A percentile compares a stretch with the other conserved stretches of the same genome.
Evolutionary conservation across 2,329 filamentous ascomycete genomes (phyloP).

Genomic region (Anisogramma anomala): DNA sequence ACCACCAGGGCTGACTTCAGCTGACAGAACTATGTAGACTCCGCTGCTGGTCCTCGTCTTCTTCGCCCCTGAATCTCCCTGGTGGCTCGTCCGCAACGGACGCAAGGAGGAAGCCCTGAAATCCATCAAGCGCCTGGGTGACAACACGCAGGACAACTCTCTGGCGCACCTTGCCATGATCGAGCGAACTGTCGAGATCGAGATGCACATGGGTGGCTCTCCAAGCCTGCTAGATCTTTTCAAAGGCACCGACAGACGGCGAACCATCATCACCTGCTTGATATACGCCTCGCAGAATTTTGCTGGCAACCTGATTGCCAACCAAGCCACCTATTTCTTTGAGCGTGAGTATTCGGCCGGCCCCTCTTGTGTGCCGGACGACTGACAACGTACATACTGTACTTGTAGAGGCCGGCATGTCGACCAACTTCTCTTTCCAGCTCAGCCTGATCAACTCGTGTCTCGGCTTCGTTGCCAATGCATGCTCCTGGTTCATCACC

Average conservation of each 20-base stretch:
- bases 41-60: constrained; percentile 38
- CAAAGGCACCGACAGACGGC: constrained; percentile 42
- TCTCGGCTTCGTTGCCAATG: constrained; percentile 10
- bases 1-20: background rate
- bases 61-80: constrained; percentile 41
- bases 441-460: constrained; percentile 16
- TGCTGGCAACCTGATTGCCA: constrained; percentile 52
- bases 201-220: constrained; percentile 31
- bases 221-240: constrained; percentile 35
- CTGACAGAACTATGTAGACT: constrained; percentile 18
- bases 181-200: constrained; percentile 44
- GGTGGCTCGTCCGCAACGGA: constrained; percentile 44
- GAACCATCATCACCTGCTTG: constrained; percentile 43
- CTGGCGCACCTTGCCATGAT: constrained; percentile 45
- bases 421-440: constrained; percentile 7
- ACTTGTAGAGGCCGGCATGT: constrained; percentile 10
- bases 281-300: constrained; percentile 50
- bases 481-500: constrained; percentile 23
- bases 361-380: background rate
- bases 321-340: constrained; percentile 52
- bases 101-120: constrained; percentile 32
- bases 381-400: background rate
- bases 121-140: constrained; percentile 38
- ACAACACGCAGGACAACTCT: constrained; percentile 25
- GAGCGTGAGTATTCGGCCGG: constrained; percentile 31